Evolutionary conservation across 306 rosid genomes (phyloP).

Genomic region (Citrullus colocynthis): DNA sequence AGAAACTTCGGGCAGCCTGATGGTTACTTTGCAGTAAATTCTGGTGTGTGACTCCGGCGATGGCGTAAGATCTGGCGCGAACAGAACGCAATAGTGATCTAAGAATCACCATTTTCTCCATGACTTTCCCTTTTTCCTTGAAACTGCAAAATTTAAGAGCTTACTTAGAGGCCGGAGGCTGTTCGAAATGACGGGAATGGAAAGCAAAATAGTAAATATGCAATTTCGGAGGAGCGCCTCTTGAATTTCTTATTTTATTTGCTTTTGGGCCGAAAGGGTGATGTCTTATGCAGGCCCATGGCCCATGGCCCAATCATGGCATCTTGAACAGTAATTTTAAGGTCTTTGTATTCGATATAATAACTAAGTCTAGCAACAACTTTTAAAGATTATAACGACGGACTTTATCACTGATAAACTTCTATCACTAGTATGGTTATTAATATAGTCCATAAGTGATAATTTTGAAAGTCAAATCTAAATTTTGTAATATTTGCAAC

Average conservation of each 20-base stretch:
- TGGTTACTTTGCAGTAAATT: slow-evolving; percentile 7
- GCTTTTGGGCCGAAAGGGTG: not conserved
- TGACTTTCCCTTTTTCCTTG: slow-evolving; percentile 5
- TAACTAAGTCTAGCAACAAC: too few relatives aligned
- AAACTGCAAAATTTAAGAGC: slow-evolving; percentile 3
- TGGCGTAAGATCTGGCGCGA: slow-evolving; percentile 39
- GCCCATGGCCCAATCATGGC: not conserved
- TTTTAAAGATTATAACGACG: too few relatives aligned
- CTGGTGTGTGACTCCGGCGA: slow-evolving; percentile 17
- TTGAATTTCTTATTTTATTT: not conserved
- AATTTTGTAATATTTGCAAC: too few relatives aligned
- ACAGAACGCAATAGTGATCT: slow-evolving; percentile 56
- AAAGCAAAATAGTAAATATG: not conserved
- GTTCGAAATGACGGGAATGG: not conserved
- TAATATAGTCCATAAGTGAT: too few relatives aligned
- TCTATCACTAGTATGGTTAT: too few relatives aligned
- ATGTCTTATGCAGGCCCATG: not conserved
- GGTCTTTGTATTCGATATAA: too few relatives aligned
- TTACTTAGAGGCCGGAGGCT: not conserved
- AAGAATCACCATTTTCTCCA: slow-evolving; percentile 46
- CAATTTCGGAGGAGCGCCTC: not conserved
- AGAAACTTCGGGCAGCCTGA: slow-evolving; percentile 19
- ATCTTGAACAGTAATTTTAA: not conserved
- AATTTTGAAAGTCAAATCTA: too few relatives aligned
- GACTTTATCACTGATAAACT: too few relatives aligned